A percentile compares a stretch with the other conserved stretches of the same genome.
Evolutionary conservation across 352 stramenopile species (phyloP).

Genomic region (Phytophthora agathidicida): DNA sequence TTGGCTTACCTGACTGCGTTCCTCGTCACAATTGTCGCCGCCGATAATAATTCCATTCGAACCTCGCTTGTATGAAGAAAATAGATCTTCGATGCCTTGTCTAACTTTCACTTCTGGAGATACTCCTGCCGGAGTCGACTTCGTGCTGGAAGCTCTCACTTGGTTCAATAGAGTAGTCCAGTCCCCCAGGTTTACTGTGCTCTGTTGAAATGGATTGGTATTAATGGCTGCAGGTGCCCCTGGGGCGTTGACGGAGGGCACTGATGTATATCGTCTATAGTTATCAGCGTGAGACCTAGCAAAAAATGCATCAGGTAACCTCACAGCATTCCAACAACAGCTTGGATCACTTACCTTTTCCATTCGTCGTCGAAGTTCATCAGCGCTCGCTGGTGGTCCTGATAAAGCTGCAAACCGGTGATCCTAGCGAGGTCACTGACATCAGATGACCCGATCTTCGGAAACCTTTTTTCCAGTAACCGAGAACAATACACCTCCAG

Average conservation of each 20-base stretch:
- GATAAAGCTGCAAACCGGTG: constrained; percentile 51
- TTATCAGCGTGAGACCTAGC: constrained; percentile 34
- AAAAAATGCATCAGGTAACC: constrained; percentile 6
- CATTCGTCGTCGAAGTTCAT: constrained; percentile 63
- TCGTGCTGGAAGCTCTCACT: constrained; percentile 35
- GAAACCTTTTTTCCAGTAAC: constrained; percentile 23
- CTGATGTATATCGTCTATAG: constrained; percentile 14
- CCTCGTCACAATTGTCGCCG: constrained; percentile 16
- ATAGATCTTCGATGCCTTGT: constrained; percentile 12
- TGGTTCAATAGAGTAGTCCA: constrained; percentile 30
- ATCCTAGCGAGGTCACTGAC: constrained; percentile 36
- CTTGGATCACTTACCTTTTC: constrained; percentile 35
- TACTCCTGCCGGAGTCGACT: constrained; percentile 1
- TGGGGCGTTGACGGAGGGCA: neutral
- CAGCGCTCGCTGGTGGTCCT: constrained; percentile 52
- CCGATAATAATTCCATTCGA: constrained; percentile 40
- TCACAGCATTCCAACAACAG: neutral
- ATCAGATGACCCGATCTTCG: constrained; percentile 13
- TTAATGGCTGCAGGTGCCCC: constrained; percentile 4
- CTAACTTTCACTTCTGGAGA: constrained; percentile 1
- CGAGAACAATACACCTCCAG: constrained; percentile 48
- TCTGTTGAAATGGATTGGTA: constrained; percentile 38
- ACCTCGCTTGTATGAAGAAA: constrained; percentile 33
- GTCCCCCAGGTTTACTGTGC: constrained; percentile 2
- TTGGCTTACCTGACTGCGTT: constrained; percentile 35